Conservation (phyloP, 179 eudicot species). For the Amaranthus tricolor region DNA sequence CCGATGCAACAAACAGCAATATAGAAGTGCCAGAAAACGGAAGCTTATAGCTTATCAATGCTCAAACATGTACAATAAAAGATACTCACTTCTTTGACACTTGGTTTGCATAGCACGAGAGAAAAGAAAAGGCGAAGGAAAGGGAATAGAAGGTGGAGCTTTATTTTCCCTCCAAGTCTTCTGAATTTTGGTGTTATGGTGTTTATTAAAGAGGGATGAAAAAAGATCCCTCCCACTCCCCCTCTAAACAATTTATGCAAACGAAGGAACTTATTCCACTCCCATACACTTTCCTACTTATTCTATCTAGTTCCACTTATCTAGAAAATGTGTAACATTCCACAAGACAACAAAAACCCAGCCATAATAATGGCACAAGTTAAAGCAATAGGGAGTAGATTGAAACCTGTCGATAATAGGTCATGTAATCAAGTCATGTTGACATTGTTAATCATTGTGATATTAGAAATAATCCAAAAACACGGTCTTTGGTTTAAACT, state of each 20-base stretch:
- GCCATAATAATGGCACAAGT: background rate
- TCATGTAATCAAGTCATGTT: background rate
- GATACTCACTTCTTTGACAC: background rate
- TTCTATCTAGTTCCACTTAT: too few relatives aligned
- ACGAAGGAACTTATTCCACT: too few relatives aligned
- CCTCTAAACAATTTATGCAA: too few relatives aligned
- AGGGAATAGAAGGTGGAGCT: too few relatives aligned
- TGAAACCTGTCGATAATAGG: background rate
- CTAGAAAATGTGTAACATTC: background rate
- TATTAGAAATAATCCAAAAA: conserved; percentile 1
- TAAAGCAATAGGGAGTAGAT: background rate
- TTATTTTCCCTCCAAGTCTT: too few relatives aligned
- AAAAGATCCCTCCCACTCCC: too few relatives aligned
- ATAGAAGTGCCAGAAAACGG: conserved; percentile 1
- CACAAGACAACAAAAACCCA: background rate
- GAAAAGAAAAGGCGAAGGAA: too few relatives aligned
- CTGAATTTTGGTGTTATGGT: too few relatives aligned
- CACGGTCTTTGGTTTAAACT: background rate
- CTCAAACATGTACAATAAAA: background rate
- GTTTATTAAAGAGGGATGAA: too few relatives aligned
- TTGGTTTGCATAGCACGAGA: too few relatives aligned
- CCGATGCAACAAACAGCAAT: background rate
- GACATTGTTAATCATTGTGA: background rate
- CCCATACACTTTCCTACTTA: too few relatives aligned
- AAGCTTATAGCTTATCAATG: background rate